phyloP scores from a whole-genome alignment of 2,329 filamentous ascomycete species.

The Aspergillus tanneri region DNA sequence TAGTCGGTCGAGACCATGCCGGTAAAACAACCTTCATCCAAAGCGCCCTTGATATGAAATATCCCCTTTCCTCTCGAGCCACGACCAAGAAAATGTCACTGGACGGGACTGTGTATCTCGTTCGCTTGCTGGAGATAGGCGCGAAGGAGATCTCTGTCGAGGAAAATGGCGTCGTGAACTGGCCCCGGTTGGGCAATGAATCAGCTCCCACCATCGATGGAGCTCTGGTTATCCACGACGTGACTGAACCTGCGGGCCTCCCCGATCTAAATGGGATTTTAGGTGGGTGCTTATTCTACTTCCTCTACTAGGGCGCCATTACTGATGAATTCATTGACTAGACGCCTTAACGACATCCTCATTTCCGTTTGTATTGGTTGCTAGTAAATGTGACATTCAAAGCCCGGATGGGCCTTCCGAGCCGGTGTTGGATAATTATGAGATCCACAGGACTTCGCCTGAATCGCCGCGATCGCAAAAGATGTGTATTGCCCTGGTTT shows the following conservation, averaged over 20 bases:
- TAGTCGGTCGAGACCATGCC: conserved; percentile 54
- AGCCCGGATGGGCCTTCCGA: conserved; percentile 70
- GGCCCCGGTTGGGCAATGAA: conserved; percentile 60
- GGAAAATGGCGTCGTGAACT: conserved; percentile 46
- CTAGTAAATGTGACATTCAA: conserved; percentile 84
- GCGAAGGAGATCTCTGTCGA: conserved; percentile 54
- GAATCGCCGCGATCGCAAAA: conserved; percentile 70
- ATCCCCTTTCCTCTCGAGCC: conserved; percentile 39
- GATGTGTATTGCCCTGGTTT: conserved; percentile 71
- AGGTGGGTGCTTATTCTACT: conserved; percentile 58
- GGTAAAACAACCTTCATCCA: conserved; percentile 63
- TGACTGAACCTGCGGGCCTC: conserved; percentile 74
- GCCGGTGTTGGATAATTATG: conserved; percentile 67
- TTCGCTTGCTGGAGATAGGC: conserved; percentile 58
- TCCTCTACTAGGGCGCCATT: conserved; percentile 1
- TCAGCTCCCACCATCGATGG: conserved; percentile 76
- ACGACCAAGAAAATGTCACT: conserved; percentile 57
- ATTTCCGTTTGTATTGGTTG: conserved; percentile 76
- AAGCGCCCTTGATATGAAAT: conserved; percentile 55
- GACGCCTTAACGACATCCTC: conserved; percentile 70
- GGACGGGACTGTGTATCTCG: conserved; percentile 55
- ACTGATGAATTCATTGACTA: conserved; percentile 40
- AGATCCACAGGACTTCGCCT: conserved; percentile 70
- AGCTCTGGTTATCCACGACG: conserved; percentile 83
- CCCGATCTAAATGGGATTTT: conserved; percentile 71